phyloP scores from a whole-genome alignment of 768 basidiomycete genomes.

The Leccinum imitatum region DNA sequence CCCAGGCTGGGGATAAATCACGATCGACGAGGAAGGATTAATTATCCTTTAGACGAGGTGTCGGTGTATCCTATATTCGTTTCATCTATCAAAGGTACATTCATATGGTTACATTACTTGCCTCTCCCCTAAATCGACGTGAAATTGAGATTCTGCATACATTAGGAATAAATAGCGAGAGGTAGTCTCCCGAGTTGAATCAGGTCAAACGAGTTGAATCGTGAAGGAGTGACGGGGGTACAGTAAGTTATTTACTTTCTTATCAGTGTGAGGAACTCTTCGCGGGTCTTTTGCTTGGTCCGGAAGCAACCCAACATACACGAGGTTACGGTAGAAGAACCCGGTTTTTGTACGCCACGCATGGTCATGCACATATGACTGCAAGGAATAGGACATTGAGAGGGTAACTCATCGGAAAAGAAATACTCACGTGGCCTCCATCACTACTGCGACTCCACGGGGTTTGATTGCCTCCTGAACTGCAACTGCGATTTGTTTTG shows the following conservation, averaged over 20 bases:
- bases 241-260: constrained; percentile 37
- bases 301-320: constrained; percentile 99
- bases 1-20: constrained; percentile 55
- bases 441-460: constrained; percentile 96
- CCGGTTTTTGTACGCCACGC: constrained; percentile 99
- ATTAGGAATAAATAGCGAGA: constrained; percentile 25
- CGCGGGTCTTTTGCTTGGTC: constrained; percentile 96
- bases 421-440: constrained; percentile 91
- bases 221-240: constrained; percentile 14
- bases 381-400: constrained; percentile 14
- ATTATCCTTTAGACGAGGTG: constrained; percentile 11
- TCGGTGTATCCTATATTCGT: constrained; percentile 12
- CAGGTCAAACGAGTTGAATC: constrained; percentile 50
- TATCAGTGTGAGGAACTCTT: constrained; percentile 91
- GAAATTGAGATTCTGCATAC: constrained; percentile 13
- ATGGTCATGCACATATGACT: constrained; percentile 99
- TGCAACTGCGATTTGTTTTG: constrained; percentile 97
- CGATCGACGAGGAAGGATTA: constrained; percentile 55
- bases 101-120: constrained; percentile 17
- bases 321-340: constrained; percentile 90
- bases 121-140: constrained; percentile 11
- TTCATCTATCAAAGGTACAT: constrained; percentile 10
- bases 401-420: constrained; percentile 7
- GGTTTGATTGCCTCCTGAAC: constrained; percentile 98
- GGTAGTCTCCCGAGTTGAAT: constrained; percentile 35